Evolutionary conservation across 805 yeast species (phyloP).

Genomic region (Candida silvatica): DNA sequence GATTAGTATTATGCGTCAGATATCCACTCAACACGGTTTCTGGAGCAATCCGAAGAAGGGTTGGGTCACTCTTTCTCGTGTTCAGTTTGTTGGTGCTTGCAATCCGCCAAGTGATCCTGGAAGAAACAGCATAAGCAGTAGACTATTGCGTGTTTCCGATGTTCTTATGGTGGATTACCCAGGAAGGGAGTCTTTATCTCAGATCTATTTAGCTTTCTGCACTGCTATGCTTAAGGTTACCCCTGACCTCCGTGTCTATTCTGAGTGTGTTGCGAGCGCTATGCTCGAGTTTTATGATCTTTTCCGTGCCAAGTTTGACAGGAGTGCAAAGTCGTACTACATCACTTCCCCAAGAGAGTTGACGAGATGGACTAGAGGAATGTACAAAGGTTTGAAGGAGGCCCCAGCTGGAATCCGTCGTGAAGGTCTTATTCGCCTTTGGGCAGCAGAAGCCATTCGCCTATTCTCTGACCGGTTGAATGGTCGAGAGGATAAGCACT

Average conservation of each 20-base stretch:
- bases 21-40: conserved; percentile 68
- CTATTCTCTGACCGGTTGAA: conserved; percentile 70
- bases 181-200: conserved; percentile 45
- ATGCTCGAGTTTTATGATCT: conserved; percentile 55
- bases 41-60: conserved; percentile 52
- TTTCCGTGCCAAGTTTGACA: conserved; percentile 33
- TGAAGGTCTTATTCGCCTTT: conserved; percentile 45
- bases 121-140: conserved; percentile 41
- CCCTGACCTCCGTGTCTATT: conserved; percentile 52
- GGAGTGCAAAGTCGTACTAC: conserved; percentile 44
- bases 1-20: conserved; percentile 63
- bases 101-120: conserved; percentile 84
- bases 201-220: conserved; percentile 58
- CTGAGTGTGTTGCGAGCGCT: conserved; percentile 44
- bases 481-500: conserved; percentile 31
- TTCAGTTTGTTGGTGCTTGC: conserved; percentile 93
- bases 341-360: conserved; percentile 85
- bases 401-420: conserved; percentile 24
- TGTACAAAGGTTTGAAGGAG: conserved; percentile 30
- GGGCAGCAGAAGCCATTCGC: conserved; percentile 78
- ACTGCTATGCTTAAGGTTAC: conserved; percentile 47
- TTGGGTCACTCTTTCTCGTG: conserved; percentile 58
- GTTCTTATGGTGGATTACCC: conserved; percentile 79
- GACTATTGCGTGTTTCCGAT: conserved; percentile 62
- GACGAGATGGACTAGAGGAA: conserved; percentile 81